Conservation (phyloP, 1,284 basidiomycete genomes). For the Heterobasidion occidentale region DNA sequence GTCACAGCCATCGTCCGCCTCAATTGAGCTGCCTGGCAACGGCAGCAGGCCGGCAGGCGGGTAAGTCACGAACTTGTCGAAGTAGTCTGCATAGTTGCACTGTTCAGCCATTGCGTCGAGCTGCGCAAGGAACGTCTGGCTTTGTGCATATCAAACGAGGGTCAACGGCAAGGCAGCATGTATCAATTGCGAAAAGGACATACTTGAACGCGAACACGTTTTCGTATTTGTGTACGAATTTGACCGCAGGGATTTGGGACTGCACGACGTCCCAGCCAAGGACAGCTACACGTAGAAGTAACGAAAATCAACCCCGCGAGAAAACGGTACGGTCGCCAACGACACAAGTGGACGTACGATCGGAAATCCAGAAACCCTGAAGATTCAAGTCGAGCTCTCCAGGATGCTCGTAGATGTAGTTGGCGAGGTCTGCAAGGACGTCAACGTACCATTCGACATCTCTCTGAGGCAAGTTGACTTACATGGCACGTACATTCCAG, state of each 20-base stretch:
- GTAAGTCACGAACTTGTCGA: constrained; percentile 6
- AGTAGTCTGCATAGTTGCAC: constrained; percentile 5
- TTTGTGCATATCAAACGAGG: neutral
- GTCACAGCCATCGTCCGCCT: constrained; percentile 46
- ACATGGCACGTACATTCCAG: constrained; percentile 56
- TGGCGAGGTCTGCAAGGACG: constrained; percentile 45
- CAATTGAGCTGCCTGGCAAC: constrained; percentile 34
- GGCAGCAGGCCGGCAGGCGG: constrained; percentile 4
- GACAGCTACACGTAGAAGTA: constrained; percentile 29
- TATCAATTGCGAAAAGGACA: neutral
- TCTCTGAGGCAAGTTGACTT: constrained; percentile 12
- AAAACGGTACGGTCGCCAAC: constrained; percentile 1
- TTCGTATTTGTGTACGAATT: constrained; percentile 56
- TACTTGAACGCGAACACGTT: constrained; percentile 23
- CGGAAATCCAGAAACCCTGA: constrained; percentile 60
- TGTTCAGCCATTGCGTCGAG: constrained; percentile 3
- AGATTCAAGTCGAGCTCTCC: constrained; percentile 40
- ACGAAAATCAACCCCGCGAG: constrained; percentile 7
- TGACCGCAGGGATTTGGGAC: constrained; percentile 51
- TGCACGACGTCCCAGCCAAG: constrained; percentile 53
- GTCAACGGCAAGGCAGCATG: neutral
- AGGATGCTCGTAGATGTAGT: constrained; percentile 54
- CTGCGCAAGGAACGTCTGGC: constrained; percentile 6
- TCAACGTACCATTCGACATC: neutral
- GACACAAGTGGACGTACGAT: constrained; percentile 37